Evolutionary conservation across 495 filamentous ascomycete genomes (phyloP).

Genomic region (Xylaria nigripes): DNA sequence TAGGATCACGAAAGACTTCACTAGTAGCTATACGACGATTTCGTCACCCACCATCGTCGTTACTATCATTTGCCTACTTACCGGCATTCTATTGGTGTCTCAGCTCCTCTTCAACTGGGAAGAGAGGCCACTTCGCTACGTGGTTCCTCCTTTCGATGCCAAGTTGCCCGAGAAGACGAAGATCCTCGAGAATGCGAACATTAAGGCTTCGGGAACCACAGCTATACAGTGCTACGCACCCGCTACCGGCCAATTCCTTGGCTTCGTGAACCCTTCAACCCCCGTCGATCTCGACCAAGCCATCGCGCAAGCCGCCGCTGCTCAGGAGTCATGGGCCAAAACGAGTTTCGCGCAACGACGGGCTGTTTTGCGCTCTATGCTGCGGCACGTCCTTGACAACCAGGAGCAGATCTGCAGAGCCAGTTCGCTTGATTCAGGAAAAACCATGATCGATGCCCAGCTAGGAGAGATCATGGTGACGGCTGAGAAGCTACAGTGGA

Average conservation of each 20-base stretch:
- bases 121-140: slow-evolving; percentile 33
- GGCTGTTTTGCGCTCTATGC: slow-evolving; percentile 70
- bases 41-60: slow-evolving; percentile 14
- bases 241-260: slow-evolving; percentile 77
- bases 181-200: slow-evolving; percentile 52
- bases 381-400: slow-evolving; percentile 80
- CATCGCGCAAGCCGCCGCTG: slow-evolving; percentile 61
- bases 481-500: slow-evolving; percentile 90
- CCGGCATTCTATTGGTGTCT: slow-evolving; percentile 13
- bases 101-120: slow-evolving; percentile 16
- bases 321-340: slow-evolving; percentile 72
- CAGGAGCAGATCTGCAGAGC: slow-evolving; percentile 78
- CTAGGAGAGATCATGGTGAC: slow-evolving; percentile 94
- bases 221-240: slow-evolving; percentile 83
- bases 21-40: not conserved
- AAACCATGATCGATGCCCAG: slow-evolving; percentile 87
- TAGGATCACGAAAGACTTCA: slow-evolving; percentile 13
- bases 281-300: slow-evolving; percentile 72
- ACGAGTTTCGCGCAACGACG: slow-evolving; percentile 73
- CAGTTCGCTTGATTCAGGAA: slow-evolving; percentile 93
- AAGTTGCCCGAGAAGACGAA: slow-evolving; percentile 42
- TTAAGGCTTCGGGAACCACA: slow-evolving; percentile 48
- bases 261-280: slow-evolving; percentile 69
- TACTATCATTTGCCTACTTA: not conserved
- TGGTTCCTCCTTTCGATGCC: slow-evolving; percentile 25